phyloP scores from a whole-genome alignment of 768 basidiomycete species.

The Lentinula boryana region DNA sequence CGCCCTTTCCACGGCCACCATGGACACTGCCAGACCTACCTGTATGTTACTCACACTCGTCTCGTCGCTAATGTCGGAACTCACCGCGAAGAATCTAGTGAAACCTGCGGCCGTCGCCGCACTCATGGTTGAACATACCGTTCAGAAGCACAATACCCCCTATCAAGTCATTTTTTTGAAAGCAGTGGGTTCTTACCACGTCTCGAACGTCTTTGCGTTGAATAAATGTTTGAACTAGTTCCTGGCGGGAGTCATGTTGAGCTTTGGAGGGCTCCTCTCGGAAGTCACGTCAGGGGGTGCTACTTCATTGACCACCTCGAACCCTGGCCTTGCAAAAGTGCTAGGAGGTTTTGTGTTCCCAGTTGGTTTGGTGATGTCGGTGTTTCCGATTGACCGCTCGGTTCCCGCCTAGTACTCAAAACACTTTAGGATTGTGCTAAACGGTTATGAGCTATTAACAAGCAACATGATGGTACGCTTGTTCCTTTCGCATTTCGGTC shows the following conservation, averaged over 20 bases:
- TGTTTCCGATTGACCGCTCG: neutral
- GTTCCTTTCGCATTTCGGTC: neutral
- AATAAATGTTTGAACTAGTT: constrained; percentile 33
- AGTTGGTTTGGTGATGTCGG: constrained; percentile 71
- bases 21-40: neutral
- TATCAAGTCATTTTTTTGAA: constrained; percentile 60
- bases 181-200: constrained; percentile 40
- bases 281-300: constrained; percentile 60
- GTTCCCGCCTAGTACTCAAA: neutral
- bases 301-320: constrained; percentile 36
- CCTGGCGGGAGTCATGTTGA: constrained; percentile 66
- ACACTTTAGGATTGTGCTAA: constrained; percentile 56
- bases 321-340: constrained; percentile 65
- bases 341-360: constrained; percentile 69
- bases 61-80: neutral
- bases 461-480: constrained; percentile 67
- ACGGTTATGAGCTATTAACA: constrained; percentile 65
- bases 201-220: neutral
- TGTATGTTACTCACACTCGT: neutral
- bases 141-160: constrained; percentile 60
- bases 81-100: constrained; percentile 15
- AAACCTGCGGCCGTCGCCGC: constrained; percentile 54
- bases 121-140: constrained; percentile 48
- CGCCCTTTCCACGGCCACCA: neutral
- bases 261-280: constrained; percentile 64